Evolutionary conservation across 306 rosid species (phyloP), one percentile per base, ranked within the genome.

Genomic region (Castanospermum australe): DNA sequence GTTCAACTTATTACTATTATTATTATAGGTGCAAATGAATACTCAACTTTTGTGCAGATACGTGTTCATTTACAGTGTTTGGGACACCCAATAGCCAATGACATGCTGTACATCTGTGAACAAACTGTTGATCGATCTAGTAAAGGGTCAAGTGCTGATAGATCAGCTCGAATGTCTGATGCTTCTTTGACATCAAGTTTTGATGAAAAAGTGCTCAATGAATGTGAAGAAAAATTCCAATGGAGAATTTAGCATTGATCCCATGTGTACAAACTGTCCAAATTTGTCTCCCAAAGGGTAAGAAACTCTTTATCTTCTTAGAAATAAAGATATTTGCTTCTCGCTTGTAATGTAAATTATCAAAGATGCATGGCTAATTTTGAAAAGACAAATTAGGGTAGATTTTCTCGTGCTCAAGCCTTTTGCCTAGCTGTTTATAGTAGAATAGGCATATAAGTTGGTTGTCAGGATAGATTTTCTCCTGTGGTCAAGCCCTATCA

Each of bases 231-330:
- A 35, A 35, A 77, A 77, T 60, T 79, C 84, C 28, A 47, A 28
- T 22, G 87, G 77, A 25, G 93, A 85, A 50, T 89, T 92, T 81
- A 67, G 88, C 72, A 84, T 87, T 13, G 98, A 94, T 73, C 91
- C 96, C 65, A 88, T 92, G 91, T 94, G 97, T 84, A 90, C 97
- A 61, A 94, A 94, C 83, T 94, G 98, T 81, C 98, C 97, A 47
- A 82, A 89, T 84, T 89, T 94, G 86, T 90, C 83, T 61, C 97
- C 97, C 38, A 87, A 87, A 78, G 98, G 97, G 97, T 89, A 88
- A 81, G 85, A 70, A 65, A 52, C 50, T 14, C 52, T 24, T 18
- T 75, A 24, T 70, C 76, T 38, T 52, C 52, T 52, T 55, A 54
- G 59, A 28, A 72, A 36, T 30, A 21, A 55, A 38, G 39, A n/a